A percentile compares a stretch with the other conserved stretches of the same genome.
These are phyloP conservation scores for Aaosphaeria pasadenensis DNA, from an alignment of 2,329 filamentous ascomycete genomes.

Conservation along the genomic window DNA sequence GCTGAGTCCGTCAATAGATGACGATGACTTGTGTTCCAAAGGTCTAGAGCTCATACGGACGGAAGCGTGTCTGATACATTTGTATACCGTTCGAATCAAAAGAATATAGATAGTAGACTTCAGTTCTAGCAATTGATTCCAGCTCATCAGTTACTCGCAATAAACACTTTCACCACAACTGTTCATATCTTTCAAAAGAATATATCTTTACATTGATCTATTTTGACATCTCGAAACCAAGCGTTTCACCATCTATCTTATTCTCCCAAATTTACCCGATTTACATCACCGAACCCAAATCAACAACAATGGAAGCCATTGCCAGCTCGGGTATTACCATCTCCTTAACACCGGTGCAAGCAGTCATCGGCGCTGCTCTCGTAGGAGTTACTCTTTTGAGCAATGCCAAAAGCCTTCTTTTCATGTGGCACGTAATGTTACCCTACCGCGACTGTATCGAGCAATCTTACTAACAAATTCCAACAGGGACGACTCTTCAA, in stretches of 20 bases:
- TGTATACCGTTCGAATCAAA: too few relatives aligned
- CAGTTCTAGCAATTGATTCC: too few relatives aligned
- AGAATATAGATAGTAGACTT: too few relatives aligned
- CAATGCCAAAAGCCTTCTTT: constrained; percentile 13
- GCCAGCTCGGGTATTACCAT: constrained; percentile 3
- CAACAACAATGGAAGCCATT: not conserved
- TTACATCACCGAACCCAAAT: not conserved
- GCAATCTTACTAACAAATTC: not conserved
- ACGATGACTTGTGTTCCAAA: too few relatives aligned
- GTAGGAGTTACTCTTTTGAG: constrained; percentile 6
- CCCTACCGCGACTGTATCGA: not conserved
- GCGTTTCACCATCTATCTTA: not conserved
- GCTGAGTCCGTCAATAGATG: too few relatives aligned
- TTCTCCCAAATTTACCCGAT: not conserved
- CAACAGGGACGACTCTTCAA: constrained; percentile 9
- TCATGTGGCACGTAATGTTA: constrained; percentile 12
- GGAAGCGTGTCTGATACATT: too few relatives aligned
- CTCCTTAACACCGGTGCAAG: constrained; percentile 4
- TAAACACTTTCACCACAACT: not conserved
- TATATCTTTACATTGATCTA: not conserved
- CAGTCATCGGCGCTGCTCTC: constrained; percentile 5
- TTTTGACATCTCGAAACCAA: too few relatives aligned
- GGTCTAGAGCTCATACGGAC: too few relatives aligned
- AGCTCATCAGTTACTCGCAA: not conserved
- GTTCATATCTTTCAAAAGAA: not conserved